phyloP scores from a whole-genome alignment of 2,329 filamentous ascomycete genomes.

The Coniochaeta ligniaria region DNA sequence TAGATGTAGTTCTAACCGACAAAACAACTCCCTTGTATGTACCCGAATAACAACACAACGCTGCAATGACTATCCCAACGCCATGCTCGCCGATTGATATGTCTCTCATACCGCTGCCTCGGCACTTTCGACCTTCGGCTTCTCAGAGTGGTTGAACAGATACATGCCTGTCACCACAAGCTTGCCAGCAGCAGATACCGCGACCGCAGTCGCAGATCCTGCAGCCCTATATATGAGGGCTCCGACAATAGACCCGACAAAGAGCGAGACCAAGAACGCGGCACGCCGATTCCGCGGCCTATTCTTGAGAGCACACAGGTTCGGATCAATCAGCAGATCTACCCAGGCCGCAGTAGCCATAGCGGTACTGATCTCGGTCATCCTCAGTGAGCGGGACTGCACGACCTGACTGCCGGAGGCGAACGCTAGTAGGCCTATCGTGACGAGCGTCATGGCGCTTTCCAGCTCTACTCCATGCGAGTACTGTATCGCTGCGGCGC shows the following conservation, averaged over 20 bases:
- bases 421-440: slow-evolving; percentile 45
- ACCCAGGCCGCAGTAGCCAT: slow-evolving; percentile 60
- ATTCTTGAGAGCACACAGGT: slow-evolving; percentile 38
- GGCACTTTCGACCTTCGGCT: slow-evolving; percentile 4
- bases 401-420: slow-evolving; percentile 53
- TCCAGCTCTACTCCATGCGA: slow-evolving; percentile 25
- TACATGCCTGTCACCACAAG: slow-evolving; percentile 35
- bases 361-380: slow-evolving; percentile 56
- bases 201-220: slow-evolving; percentile 34
- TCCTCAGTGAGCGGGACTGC: slow-evolving; percentile 42
- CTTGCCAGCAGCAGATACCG: slow-evolving; percentile 38
- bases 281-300: slow-evolving; percentile 40
- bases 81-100: not conserved
- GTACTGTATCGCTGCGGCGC: slow-evolving; percentile 41
- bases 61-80: not conserved
- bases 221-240: slow-evolving; percentile 38
- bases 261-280: slow-evolving; percentile 39
- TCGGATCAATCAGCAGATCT: slow-evolving; percentile 49
- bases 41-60: not conserved
- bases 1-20: too few species aligned
- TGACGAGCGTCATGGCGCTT: slow-evolving; percentile 28
- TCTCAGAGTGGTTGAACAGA: slow-evolving; percentile 31
- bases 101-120: slow-evolving; percentile 8
- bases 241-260: slow-evolving; percentile 42
- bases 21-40: not conserved